These are phyloP conservation scores for Theileria parva DNA, from an alignment of 169 alveolate species.

Conservation along the genomic window DNA sequence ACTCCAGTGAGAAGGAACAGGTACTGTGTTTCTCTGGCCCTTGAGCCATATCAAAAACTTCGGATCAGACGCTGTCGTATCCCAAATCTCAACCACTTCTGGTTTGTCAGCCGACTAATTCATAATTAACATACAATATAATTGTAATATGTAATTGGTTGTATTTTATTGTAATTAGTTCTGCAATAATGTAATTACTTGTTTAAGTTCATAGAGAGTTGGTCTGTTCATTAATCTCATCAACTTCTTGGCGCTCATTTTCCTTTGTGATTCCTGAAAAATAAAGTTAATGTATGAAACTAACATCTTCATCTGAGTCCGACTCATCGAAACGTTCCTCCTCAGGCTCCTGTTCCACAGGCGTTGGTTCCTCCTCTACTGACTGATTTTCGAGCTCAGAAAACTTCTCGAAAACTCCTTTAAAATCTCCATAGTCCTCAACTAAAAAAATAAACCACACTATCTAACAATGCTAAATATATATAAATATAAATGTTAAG, in stretches of 20 bases:
- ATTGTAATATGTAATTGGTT: background rate
- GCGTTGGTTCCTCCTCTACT: conserved; percentile 44
- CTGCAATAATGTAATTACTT: conserved; percentile 8
- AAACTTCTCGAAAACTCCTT: conserved; percentile 51
- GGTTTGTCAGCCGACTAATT: conserved; percentile 72
- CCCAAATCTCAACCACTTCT: conserved; percentile 93
- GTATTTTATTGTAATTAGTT: background rate
- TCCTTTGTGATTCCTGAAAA: conserved; percentile 37
- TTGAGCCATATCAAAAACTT: conserved; percentile 91
- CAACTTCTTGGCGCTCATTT: conserved; percentile 58
- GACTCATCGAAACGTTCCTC: conserved; percentile 45
- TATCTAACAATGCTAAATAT: background rate
- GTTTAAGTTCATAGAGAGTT: conserved; percentile 63
- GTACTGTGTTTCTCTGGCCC: conserved; percentile 91
- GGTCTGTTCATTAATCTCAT: conserved; percentile 61
- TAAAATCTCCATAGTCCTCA: conserved; percentile 38
- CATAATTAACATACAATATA: background rate
- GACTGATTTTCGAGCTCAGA: conserved; percentile 45
- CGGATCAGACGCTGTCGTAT: conserved; percentile 96
- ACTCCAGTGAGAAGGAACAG: conserved; percentile 98
- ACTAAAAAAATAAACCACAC: background rate
- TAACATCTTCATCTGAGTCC: conserved; percentile 58
- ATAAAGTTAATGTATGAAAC: background rate
- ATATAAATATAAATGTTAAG: background rate
- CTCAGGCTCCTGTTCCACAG: conserved; percentile 28